phyloP scores from a whole-genome alignment of 192 early-diverging fungal species.

The Umbelopsis isabellina region DNA sequence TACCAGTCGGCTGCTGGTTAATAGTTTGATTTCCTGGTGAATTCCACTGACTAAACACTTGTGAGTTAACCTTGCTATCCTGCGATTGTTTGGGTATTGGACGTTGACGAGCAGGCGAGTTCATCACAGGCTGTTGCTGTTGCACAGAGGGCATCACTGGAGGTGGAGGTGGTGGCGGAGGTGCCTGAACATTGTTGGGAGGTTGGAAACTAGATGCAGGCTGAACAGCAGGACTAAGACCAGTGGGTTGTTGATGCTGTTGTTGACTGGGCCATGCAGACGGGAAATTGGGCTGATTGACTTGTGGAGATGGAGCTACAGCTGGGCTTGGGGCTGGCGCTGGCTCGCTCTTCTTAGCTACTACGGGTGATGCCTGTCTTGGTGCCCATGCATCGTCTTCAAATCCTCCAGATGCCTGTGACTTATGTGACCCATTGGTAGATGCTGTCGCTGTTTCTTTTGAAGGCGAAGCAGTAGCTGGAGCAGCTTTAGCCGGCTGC shows the following conservation, averaged over 20 bases:
- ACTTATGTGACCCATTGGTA: background rate
- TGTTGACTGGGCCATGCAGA: slow-evolving; percentile 23
- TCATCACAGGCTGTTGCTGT: background rate
- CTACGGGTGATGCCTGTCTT: slow-evolving; percentile 36
- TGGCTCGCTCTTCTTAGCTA: background rate
- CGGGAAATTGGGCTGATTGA: slow-evolving; percentile 12
- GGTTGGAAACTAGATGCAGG: background rate
- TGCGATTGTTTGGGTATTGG: slow-evolving; percentile 17
- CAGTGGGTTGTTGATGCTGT: slow-evolving; percentile 2
- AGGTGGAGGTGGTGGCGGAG: slow-evolving; percentile 23
- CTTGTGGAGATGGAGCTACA: background rate
- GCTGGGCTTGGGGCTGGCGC: background rate
- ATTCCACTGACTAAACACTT: slow-evolving; percentile 25
- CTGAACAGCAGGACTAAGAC: slow-evolving; percentile 9
- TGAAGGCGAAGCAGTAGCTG: slow-evolving; percentile 26
- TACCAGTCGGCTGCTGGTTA: slow-evolving; percentile 19
- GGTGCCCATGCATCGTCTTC: slow-evolving; percentile 62
- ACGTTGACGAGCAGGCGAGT: slow-evolving; percentile 3
- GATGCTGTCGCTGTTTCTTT: background rate
- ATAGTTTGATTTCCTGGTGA: background rate
- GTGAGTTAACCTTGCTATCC: slow-evolving; percentile 17
- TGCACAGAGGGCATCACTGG: slow-evolving; percentile 17
- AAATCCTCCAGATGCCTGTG: slow-evolving; percentile 36
- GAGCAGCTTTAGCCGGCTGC: slow-evolving; percentile 34
- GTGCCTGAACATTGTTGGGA: background rate